Conservation (phyloP, 306 rosid genomes). For the Fragaria vesca region DNA sequence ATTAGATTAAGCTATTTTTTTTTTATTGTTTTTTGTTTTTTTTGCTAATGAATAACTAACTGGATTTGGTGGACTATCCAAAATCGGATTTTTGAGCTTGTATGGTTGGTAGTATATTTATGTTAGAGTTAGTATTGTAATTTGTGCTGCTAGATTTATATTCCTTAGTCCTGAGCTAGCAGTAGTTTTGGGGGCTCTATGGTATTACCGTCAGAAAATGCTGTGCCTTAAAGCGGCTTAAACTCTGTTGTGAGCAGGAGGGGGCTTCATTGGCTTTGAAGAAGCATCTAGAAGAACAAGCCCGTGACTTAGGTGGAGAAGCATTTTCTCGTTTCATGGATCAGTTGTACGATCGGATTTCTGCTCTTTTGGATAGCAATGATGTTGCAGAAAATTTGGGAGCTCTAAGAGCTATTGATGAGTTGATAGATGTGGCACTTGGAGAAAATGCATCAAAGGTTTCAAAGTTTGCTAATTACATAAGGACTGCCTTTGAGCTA, state of each 20-base stretch:
- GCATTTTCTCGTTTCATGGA: slow-evolving; percentile 93
- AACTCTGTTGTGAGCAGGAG: slow-evolving; percentile 43
- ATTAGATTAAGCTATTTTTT: not conserved
- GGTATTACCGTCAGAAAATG: not conserved
- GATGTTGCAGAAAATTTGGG: slow-evolving; percentile 88
- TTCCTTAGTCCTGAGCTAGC: not conserved
- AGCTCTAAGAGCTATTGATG: slow-evolving; percentile 94
- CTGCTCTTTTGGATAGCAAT: slow-evolving; percentile 66
- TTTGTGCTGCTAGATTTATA: not conserved
- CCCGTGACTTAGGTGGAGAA: slow-evolving; percentile 91
- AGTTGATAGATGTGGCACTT: slow-evolving; percentile 85
- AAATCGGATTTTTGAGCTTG: not conserved
- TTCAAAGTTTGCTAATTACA: slow-evolving; percentile 77
- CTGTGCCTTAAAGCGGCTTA: not conserved
- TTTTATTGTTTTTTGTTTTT: too few species aligned
- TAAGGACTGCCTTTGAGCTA: slow-evolving; percentile 75
- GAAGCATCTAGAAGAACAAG: slow-evolving; percentile 91
- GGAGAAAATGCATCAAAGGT: slow-evolving; percentile 97
- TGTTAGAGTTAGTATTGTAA: not conserved
- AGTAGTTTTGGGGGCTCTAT: not conserved
- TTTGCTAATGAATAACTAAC: not conserved
- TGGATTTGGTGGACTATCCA: not conserved
- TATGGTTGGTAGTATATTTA: not conserved
- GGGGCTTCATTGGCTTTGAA: slow-evolving; percentile 77
- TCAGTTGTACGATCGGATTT: slow-evolving; percentile 84